A percentile compares a stretch with the other conserved stretches of the same genome.
phyloP scores from a whole-genome alignment of 192 early-diverging fungal genomes.

The Coemansia biformis region DNA sequence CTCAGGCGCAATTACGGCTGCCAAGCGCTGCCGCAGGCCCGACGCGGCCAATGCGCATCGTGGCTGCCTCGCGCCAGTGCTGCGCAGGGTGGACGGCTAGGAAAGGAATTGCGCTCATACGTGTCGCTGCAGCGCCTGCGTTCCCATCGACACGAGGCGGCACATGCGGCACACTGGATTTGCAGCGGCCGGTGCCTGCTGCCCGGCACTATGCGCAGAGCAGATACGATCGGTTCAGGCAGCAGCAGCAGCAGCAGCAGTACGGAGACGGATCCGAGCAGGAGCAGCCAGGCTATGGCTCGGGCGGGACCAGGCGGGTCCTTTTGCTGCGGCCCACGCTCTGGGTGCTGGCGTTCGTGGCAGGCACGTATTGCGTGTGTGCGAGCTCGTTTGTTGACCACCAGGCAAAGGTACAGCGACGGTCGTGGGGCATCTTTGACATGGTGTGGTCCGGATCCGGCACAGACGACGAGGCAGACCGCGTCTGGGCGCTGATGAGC shows the following conservation, averaged over 20 bases:
- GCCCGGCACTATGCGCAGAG: conserved; percentile 8
- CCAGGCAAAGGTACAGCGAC: conserved; percentile 1
- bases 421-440: not conserved
- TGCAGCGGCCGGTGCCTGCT: too few species aligned
- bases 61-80: too few species aligned
- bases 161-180: too few species aligned
- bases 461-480: not conserved
- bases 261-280: conserved; percentile 2
- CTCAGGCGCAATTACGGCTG: too few species aligned
- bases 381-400: conserved; percentile 10
- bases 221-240: conserved; percentile 9
- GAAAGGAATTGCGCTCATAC: too few species aligned
- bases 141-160: too few species aligned
- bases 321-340: conserved; percentile 19
- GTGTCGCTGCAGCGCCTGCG: too few species aligned
- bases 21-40: too few species aligned
- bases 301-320: conserved; percentile 8
- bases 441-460: not conserved
- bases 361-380: conserved; percentile 25
- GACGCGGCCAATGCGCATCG: too few species aligned
- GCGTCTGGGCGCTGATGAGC: conserved; percentile 18
- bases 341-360: conserved; percentile 31
- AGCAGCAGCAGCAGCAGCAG: conserved; percentile 1
- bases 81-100: too few species aligned
- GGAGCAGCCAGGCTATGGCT: conserved; percentile 10